Evolutionary conservation across 306 rosid species (phyloP), one percentile per base, ranked within the genome.

Genomic region (Cicer arietinum): DNA sequence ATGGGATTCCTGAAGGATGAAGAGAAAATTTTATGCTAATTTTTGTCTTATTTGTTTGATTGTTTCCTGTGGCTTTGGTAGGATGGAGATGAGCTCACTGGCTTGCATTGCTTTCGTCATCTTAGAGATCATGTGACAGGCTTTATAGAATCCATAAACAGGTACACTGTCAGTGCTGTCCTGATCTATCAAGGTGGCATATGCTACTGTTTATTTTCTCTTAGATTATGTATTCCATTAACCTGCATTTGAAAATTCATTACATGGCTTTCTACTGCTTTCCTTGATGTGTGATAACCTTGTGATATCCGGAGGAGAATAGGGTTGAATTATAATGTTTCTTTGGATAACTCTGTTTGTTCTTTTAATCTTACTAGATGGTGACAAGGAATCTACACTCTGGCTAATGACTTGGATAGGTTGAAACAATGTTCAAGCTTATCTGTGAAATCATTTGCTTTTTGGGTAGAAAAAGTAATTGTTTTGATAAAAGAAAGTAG

Each of bases 81-180:
- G 99, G 96, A 92, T 54, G 99, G 98, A 69, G 99, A 92, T 77
- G 99, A 95, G 73, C 99, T 95, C 78, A 78, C 96, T 75, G 99
- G 99, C 86, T 84, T 95, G 57, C 99, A 95, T 76, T 95, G 99
- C 84, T 95, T 92, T 84, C 98, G 94, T 53, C 96, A 95, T 85
- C 97, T 95, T 48, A 85, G 97, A 78, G 98, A 95, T 84, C 95
- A 87, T 41, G 95, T 92, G 16, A 90, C 92, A 63, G 87, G 87
- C 69, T 89, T 96, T 60, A 89, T 92, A 68, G 99, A 95, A 81
- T 90, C 99, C 81, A 83, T 90, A 85, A 95, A 92, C 93, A 90
- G 98, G 99, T 95, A 88, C 17, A 16, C 47, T 11, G 67, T 62
- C 69, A 35, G 3, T 72, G 50, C 52, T 77, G 43, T 62, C 78